These are phyloP conservation scores for Chrysosphaeria jannelii DNA, from an alignment of 2,329 filamentous ascomycete species.

Conservation along the genomic window DNA sequence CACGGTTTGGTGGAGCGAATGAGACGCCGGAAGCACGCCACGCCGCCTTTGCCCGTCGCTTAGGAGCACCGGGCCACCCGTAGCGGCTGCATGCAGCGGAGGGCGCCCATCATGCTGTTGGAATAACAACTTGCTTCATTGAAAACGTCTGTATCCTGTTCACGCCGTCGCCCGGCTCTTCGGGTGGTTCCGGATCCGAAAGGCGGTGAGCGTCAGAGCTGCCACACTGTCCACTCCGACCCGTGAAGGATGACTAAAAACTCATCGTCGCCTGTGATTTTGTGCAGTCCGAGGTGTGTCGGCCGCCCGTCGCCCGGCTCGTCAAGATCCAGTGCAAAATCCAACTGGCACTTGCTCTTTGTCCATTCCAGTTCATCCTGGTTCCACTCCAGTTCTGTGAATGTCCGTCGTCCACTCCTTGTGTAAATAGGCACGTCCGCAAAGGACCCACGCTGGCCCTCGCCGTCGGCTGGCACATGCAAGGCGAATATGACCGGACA, in stretches of 20 bases:
- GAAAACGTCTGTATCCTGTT: background rate
- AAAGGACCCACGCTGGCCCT: slow-evolving; percentile 2
- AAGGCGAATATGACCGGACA: slow-evolving; percentile 4
- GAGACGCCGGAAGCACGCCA: background rate
- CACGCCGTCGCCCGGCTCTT: background rate
- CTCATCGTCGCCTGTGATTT: slow-evolving; percentile 5
- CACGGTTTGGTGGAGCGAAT: too few species aligned
- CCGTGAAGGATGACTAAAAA: slow-evolving; percentile 3
- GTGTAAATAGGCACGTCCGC: slow-evolving; percentile 3
- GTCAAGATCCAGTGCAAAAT: slow-evolving; percentile 5
- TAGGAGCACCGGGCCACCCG: too few species aligned
- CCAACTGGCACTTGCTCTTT: slow-evolving; percentile 2
- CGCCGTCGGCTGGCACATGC: slow-evolving; percentile 3
- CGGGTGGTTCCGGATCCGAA: background rate
- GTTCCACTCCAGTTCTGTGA: slow-evolving; percentile 2
- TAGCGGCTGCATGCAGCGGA: too few species aligned
- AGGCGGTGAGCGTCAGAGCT: background rate
- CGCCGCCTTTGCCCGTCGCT: background rate
- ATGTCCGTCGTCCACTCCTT: background rate
- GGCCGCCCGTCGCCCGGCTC: background rate
- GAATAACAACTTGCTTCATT: too few species aligned
- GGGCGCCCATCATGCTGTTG: too few species aligned
- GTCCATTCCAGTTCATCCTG: slow-evolving; percentile 4
- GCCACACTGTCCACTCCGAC: slow-evolving; percentile 4
- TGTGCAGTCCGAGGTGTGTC: slow-evolving; percentile 2